These are phyloP conservation scores for Craspedostauros australis DNA, from an alignment of 108 stramenopile species.

Conservation along the genomic window DNA sequence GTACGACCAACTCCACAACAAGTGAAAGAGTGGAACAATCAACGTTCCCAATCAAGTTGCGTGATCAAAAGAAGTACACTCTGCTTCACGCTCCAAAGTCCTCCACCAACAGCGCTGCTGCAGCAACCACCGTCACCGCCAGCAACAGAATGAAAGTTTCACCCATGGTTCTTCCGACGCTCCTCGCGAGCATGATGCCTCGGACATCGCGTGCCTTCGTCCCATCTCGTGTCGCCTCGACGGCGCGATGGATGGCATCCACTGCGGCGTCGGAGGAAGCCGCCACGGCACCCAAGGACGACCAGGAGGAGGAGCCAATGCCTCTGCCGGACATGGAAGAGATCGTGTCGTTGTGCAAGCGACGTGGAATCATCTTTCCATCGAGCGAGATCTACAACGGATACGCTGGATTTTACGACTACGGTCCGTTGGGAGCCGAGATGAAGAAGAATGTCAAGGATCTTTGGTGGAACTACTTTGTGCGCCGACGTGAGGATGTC, in stretches of 20 bases:
- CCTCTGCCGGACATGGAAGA: slow-evolving; percentile 74
- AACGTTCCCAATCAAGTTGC: too few relatives aligned
- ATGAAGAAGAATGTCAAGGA: slow-evolving; percentile 88
- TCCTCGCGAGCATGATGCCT: not conserved
- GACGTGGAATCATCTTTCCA: slow-evolving; percentile 94
- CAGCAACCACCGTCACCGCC: too few relatives aligned
- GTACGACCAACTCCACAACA: too few relatives aligned
- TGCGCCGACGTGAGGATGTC: slow-evolving; percentile 84
- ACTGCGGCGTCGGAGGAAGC: slow-evolving; percentile 2
- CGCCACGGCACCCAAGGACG: not conserved
- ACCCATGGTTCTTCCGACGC: too few relatives aligned
- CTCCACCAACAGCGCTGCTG: too few relatives aligned
- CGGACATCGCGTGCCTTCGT: not conserved
- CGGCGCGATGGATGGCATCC: slow-evolving; percentile 1
- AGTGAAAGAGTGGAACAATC: too few relatives aligned
- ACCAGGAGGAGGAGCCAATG: slow-evolving; percentile 21
- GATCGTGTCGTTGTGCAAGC: slow-evolving; percentile 88
- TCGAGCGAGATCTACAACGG: slow-evolving; percentile 97
- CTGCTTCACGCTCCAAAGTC: too few relatives aligned
- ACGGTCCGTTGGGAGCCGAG: slow-evolving; percentile 91
- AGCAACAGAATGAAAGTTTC: too few relatives aligned
- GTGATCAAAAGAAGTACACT: too few relatives aligned
- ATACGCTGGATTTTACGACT: slow-evolving; percentile 96
- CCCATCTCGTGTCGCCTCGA: not conserved
- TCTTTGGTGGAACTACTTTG: slow-evolving; percentile 91